Base-by-base conservation (phyloP, 1,139 yeast species). In the Blastobotrys malaysiensis region DNA sequence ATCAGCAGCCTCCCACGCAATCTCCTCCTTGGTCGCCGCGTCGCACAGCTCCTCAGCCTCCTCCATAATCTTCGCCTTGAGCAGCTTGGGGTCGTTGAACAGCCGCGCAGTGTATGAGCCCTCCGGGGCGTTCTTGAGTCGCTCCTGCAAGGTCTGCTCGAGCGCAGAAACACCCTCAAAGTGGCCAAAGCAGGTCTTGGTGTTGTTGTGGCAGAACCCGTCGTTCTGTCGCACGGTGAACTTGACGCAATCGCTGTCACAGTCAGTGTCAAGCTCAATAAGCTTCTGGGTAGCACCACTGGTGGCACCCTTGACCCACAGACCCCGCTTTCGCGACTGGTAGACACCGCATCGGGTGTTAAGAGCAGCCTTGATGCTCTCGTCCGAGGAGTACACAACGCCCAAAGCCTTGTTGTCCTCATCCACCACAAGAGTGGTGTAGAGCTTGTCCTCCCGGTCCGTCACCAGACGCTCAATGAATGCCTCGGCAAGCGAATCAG, bases 1-100 rank as follows among this genome's bases (percentile, higher is more conserved):
- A 69, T 95, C 99, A 6, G 99, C 99, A 55, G 96, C 93, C 73
- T 93, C 99, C 97, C 97, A 93, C 0, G 98, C 86, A 52, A 90
- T 80, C 59, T 93, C 98, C 2, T 80, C 80, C 61, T 78, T 77
- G 7, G 77, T 65, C 54, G 72, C 69, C 18, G 99, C 98, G 56
- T 89, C 97, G 45, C 91, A 83, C 59, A 93, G 80, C 71, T 95
- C 99, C 66, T 93, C 98, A 54, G 97, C 95, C 72, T 93, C 99
- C 74, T 93, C 99, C 69, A 83, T 82, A 71, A 93, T 85, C 76
- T 93, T 93, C 19, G 98, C 96, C 55, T 80, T 75, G 61, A 95
- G 76, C 52, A 93, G 77, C 27, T 77, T 78, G 48, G 83, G 83
- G 70, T 93, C 98, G 53, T 80, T 77, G 66, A 93, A 90, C 59